phyloP scores from a whole-genome alignment of 1,284 basidiomycete species.

The Trichosporon sp. region DNA sequence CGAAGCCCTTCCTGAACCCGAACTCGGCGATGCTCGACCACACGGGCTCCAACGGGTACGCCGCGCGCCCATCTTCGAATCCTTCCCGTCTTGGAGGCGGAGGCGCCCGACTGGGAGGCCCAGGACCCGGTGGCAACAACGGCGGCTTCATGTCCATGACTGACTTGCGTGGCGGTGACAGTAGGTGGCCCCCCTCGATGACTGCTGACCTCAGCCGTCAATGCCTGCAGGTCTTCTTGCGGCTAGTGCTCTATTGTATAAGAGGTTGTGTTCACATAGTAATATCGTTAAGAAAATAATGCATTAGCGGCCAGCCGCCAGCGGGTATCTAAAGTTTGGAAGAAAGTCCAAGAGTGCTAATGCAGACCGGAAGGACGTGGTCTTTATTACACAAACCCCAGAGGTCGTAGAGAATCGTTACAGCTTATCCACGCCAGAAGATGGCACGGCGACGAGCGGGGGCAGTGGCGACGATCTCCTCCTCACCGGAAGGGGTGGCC shows the following conservation, averaged over 20 bases:
- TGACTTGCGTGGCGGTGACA: constrained; percentile 33
- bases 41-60: constrained; percentile 4
- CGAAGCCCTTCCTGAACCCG: constrained; percentile 35
- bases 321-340: not conserved
- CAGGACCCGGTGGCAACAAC: constrained; percentile 22
- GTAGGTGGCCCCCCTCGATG: constrained; percentile 24
- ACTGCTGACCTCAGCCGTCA: constrained; percentile 27
- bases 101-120: constrained; percentile 18
- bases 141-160: constrained; percentile 42
- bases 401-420: not conserved
- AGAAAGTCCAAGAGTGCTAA: not conserved
- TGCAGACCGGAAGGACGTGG: not conserved
- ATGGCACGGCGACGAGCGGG: constrained; percentile 11
- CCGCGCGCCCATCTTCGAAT: not conserved
- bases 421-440: constrained; percentile 16
- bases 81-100: constrained; percentile 17
- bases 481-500: not conserved
- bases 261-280: not conserved
- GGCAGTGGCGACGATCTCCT: not conserved
- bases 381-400: not conserved
- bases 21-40: constrained; percentile 19
- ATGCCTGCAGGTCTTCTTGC: constrained; percentile 37
- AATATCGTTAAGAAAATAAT: not conserved
- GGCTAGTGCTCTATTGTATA: constrained; percentile 21
- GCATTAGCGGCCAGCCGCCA: not conserved